A percentile compares a stretch with the other conserved stretches of the same genome.
These are phyloP conservation scores for Teunomyces gatunensis DNA, from an alignment of 805 yeast species.

Conservation along the genomic window DNA sequence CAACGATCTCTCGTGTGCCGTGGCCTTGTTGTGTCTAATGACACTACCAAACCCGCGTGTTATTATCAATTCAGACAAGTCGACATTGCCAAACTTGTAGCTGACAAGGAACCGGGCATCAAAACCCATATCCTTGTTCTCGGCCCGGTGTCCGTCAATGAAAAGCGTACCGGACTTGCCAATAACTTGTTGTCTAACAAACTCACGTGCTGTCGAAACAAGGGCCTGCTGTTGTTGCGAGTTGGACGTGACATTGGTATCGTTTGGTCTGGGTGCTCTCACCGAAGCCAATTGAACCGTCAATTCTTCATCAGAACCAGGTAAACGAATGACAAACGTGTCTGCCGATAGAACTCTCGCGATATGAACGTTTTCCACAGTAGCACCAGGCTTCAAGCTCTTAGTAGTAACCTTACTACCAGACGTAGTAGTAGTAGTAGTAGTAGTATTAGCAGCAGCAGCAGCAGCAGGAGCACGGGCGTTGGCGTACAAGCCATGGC, in stretches of 20 bases:
- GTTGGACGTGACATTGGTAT: slow-evolving; percentile 43
- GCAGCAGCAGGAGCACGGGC: slow-evolving; percentile 23
- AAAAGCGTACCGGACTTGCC: slow-evolving; percentile 63
- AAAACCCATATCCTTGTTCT: slow-evolving; percentile 50
- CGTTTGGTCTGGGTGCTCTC: slow-evolving; percentile 69
- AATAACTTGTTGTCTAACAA: slow-evolving; percentile 61
- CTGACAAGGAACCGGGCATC: slow-evolving; percentile 69
- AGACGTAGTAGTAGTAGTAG: slow-evolving; percentile 8
- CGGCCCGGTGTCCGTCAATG: slow-evolving; percentile 64
- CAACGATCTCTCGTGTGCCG: slow-evolving; percentile 61
- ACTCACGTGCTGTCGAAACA: slow-evolving; percentile 69
- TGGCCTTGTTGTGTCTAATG: slow-evolving; percentile 72
- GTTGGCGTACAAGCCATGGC: slow-evolving; percentile 54
- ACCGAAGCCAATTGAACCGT: slow-evolving; percentile 76
- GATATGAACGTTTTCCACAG: slow-evolving; percentile 51
- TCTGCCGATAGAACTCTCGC: slow-evolving; percentile 67
- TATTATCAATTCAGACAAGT: slow-evolving; percentile 61
- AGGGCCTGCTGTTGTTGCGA: slow-evolving; percentile 45
- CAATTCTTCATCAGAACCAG: slow-evolving; percentile 47
- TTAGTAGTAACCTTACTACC: slow-evolving; percentile 14
- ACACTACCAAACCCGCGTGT: slow-evolving; percentile 74
- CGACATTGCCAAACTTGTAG: slow-evolving; percentile 50
- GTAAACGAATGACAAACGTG: slow-evolving; percentile 54
- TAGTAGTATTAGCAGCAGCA: slow-evolving; percentile 8
- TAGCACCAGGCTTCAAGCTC: slow-evolving; percentile 44